Evolutionary conservation across 2,329 filamentous ascomycete genomes (phyloP), one percentile per base, ranked within the genome.

Genomic region (Fusarium penzigii): DNA sequence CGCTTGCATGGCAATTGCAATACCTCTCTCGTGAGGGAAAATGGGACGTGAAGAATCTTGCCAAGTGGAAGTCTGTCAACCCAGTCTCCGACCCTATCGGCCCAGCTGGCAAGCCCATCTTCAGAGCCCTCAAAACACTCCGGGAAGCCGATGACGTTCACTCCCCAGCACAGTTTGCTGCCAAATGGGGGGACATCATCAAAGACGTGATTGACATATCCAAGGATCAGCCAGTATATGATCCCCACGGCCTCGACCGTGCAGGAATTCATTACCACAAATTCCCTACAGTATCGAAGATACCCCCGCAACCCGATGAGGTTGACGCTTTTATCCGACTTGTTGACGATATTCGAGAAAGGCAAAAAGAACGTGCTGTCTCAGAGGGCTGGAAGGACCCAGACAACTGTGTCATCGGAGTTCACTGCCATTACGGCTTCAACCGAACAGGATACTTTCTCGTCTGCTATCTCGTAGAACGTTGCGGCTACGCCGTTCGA

Each of bases 1-100:
- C 86, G 1, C 83, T 93, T 29, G 90, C 88, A 41, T 97, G 93
- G 92, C 93, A 97, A 71, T 78, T 97, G 14, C 89, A 93, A 63
- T 88, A 94, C 64, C 83, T 97, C 20, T 90, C 89, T 3, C 90
- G 88, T 2, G 89, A 92, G 61, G 92, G 92, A 3, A 97, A 97
- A 74, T 97, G 93, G 93, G 93, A 97, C 66, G 91, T 97, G 61
- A 97, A 97, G 75, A 97, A 97, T 65, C 79, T 97, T 11, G 85
- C 83, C 53, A 97, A 97, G 68, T 97, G 93, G 93, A 83, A 90
- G 69, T 85, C 84, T 16, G 88, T 95, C 1, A 72, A 77, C 2
- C 89, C 92, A 0, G 89, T 96, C 1, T 95, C 90, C 0, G 79
- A 82, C 2, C 85, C 87, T 4, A 94, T 97, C 53, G 89, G 82